Evolutionary conservation across 2,329 filamentous ascomycete species (phyloP).

Genomic region (Lachnellula willkommii): DNA sequence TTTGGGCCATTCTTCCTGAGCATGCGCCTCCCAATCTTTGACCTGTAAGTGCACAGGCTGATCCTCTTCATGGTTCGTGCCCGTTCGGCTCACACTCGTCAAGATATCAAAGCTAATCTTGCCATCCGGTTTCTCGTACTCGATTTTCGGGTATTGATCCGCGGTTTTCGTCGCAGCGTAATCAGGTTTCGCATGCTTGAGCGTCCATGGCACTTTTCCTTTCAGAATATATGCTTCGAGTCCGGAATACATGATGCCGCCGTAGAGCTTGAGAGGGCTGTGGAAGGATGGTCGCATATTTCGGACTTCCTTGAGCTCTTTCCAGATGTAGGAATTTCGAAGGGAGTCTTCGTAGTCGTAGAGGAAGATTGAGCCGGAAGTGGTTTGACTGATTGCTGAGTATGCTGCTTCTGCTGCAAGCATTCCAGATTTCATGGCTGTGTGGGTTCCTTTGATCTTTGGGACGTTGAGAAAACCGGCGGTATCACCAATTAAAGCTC

Average conservation of each 20-base stretch:
- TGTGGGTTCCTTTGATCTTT: slow-evolving; percentile 98
- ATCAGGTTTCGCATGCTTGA: slow-evolving; percentile 78
- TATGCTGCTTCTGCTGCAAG: slow-evolving; percentile 88
- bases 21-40: slow-evolving; percentile 89
- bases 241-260: slow-evolving; percentile 87
- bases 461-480: slow-evolving; percentile 96
- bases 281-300: slow-evolving; percentile 98
- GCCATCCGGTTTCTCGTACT: slow-evolving; percentile 94
- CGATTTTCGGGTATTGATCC: slow-evolving; percentile 78
- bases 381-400: slow-evolving; percentile 58
- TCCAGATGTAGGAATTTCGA: slow-evolving; percentile 83
- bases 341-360: slow-evolving; percentile 91
- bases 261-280: slow-evolving; percentile 77
- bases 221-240: slow-evolving; percentile 84
- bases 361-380: slow-evolving; percentile 74
- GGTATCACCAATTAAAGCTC: slow-evolving; percentile 90
- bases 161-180: slow-evolving; percentile 73
- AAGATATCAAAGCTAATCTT: slow-evolving; percentile 94
- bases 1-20: slow-evolving; percentile 72
- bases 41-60: slow-evolving; percentile 96
- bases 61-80: slow-evolving; percentile 98
- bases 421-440: slow-evolving; percentile 96
- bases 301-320: slow-evolving; percentile 87
- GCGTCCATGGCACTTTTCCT: slow-evolving; percentile 83
- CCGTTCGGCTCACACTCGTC: slow-evolving; percentile 89